Percentiles rank a stretch among this genome's conserved stretches.
These are phyloP conservation scores for Rosa persica DNA, from an alignment of 306 rosid species.

Conservation along the genomic window DNA sequence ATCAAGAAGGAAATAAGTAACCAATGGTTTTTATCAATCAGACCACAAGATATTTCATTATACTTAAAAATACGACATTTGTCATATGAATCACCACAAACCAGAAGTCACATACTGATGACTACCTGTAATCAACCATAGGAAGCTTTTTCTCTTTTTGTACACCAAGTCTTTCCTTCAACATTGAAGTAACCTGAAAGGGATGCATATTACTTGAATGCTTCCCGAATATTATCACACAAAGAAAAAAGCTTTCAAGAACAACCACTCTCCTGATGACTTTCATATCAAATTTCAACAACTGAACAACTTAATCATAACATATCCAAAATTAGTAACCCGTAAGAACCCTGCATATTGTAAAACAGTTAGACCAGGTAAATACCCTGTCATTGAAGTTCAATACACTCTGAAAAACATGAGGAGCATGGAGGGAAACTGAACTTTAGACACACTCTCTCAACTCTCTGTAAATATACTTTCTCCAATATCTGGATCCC, in stretches of 20 bases:
- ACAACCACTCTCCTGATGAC: background rate
- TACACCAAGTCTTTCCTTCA: constrained; percentile 73
- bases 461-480: constrained; percentile 6
- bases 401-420: constrained; percentile 8
- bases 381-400: background rate
- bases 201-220: constrained; percentile 18
- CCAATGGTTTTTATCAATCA: background rate
- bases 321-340: background rate
- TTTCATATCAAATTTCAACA: constrained; percentile 16
- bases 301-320: constrained; percentile 9
- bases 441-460: constrained; percentile 13
- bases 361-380: background rate
- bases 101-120: background rate
- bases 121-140: constrained; percentile 80
- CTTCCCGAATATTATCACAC: constrained; percentile 12
- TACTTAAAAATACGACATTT: background rate
- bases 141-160: constrained; percentile 52
- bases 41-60: background rate
- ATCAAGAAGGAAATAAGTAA: constrained; percentile 14
- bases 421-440: constrained; percentile 12
- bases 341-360: background rate
- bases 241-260: constrained; percentile 4
- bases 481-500: constrained; percentile 16
- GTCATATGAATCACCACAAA: background rate
- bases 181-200: constrained; percentile 68